Evolutionary conservation across 2,329 filamentous ascomycete genomes (phyloP).

Genomic region (Penicillium sp.): DNA sequence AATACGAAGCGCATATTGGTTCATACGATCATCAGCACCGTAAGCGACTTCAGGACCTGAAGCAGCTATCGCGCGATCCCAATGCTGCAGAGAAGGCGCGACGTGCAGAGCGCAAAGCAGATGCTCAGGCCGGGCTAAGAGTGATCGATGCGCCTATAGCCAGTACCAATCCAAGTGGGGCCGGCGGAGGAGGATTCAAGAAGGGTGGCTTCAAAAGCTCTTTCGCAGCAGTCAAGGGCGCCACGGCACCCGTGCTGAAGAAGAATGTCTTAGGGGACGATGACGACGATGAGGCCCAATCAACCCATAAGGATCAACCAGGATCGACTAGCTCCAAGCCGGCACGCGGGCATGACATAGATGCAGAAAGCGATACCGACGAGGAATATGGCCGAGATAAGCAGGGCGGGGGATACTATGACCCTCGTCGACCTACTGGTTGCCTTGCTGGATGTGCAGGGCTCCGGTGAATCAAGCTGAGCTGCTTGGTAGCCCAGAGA

Average conservation of each 20-base stretch:
- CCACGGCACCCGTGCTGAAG: slow-evolving; percentile 24
- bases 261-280: slow-evolving; percentile 46
- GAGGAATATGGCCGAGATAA: slow-evolving; percentile 56
- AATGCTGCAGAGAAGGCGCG: slow-evolving; percentile 45
- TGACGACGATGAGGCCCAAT: slow-evolving; percentile 38
- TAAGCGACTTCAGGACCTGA: slow-evolving; percentile 57
- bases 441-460: slow-evolving; percentile 45
- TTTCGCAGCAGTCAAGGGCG: slow-evolving; percentile 57
- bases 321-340: not conserved
- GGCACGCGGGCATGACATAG: slow-evolving; percentile 25
- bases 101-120: slow-evolving; percentile 43
- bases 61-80: slow-evolving; percentile 46
- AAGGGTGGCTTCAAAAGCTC: slow-evolving; percentile 81
- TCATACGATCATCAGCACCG: slow-evolving; percentile 96
- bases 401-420: slow-evolving; percentile 49
- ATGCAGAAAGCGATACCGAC: slow-evolving; percentile 70
- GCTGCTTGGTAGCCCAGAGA: slow-evolving; percentile 2
- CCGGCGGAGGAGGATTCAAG: slow-evolving; percentile 58
- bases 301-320: slow-evolving; percentile 9
- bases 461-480: slow-evolving; percentile 10
- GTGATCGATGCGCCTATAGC: slow-evolving; percentile 36
- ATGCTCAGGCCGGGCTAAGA: slow-evolving; percentile 43
- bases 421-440: slow-evolving; percentile 53
- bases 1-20: slow-evolving; percentile 90
- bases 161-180: slow-evolving; percentile 11